These are phyloP conservation scores for Exophiala bonariae DNA, from an alignment of 2,329 filamentous ascomycete genomes.

Conservation along the genomic window DNA sequence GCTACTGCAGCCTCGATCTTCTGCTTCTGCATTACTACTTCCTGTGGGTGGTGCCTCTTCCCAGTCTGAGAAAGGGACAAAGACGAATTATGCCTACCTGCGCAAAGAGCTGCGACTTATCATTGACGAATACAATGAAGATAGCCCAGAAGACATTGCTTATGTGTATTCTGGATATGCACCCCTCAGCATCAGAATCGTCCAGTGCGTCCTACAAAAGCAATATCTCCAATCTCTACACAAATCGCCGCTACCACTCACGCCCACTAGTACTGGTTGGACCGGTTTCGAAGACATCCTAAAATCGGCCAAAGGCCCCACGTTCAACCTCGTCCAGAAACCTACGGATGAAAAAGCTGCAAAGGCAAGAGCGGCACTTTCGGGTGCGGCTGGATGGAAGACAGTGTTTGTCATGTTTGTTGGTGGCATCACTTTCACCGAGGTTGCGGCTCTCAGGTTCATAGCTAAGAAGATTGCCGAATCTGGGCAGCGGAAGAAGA, in stretches of 20 bases:
- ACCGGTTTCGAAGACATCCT: constrained; percentile 90
- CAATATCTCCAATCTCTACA: constrained; percentile 72
- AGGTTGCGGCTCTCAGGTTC: constrained; percentile 91
- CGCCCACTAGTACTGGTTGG: constrained; percentile 74
- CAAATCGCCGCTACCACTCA: constrained; percentile 60
- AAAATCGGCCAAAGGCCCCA: constrained; percentile 82
- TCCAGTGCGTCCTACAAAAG: constrained; percentile 93
- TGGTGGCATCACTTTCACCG: constrained; percentile 94
- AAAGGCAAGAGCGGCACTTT: constrained; percentile 79
- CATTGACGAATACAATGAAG: constrained; percentile 94
- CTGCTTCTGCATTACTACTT: constrained; percentile 77
- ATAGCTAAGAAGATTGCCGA: constrained; percentile 81
- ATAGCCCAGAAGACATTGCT: constrained; percentile 90
- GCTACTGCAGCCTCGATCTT: constrained; percentile 75
- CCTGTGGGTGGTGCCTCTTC: constrained; percentile 65
- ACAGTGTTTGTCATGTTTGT: constrained; percentile 95
- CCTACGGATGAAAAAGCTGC: constrained; percentile 84
- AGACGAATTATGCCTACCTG: constrained; percentile 87
- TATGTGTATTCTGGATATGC: constrained; percentile 98
- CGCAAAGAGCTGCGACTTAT: constrained; percentile 85
- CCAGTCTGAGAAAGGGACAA: constrained; percentile 51
- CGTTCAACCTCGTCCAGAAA: constrained; percentile 89
- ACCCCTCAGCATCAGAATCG: constrained; percentile 82
- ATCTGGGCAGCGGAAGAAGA: constrained; percentile 62
- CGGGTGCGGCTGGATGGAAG: constrained; percentile 73